Percentiles rank a stretch among this genome's conserved stretches.
Evolutionary conservation across 805 yeast species (phyloP).

Genomic region (Wickerhamomyces kurtzmanii): DNA sequence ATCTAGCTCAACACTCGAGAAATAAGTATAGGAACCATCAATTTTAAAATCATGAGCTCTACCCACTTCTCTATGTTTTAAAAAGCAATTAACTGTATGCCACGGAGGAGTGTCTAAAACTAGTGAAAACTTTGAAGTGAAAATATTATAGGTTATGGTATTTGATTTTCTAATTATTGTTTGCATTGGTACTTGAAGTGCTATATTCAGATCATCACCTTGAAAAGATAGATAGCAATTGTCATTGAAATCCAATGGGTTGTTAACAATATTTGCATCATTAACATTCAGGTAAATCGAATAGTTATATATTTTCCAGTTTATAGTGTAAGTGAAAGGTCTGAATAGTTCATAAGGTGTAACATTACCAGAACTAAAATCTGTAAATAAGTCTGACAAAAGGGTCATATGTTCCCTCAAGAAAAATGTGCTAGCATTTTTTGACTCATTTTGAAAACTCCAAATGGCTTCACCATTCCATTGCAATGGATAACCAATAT

Average conservation of each 20-base stretch:
- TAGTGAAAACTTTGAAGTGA: constrained; percentile 52
- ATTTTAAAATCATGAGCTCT: constrained; percentile 51
- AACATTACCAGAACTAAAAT: constrained; percentile 66
- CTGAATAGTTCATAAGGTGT: constrained; percentile 68
- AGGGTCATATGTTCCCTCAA: constrained; percentile 77
- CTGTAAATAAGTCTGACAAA: constrained; percentile 61
- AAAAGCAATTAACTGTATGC: constrained; percentile 75
- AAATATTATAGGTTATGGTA: constrained; percentile 36
- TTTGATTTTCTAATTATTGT: constrained; percentile 42
- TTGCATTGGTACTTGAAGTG: constrained; percentile 48
- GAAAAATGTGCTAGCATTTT: constrained; percentile 48
- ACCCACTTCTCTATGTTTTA: constrained; percentile 57
- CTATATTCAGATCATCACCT: constrained; percentile 44
- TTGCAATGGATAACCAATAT: constrained; percentile 58
- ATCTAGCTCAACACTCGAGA: constrained; percentile 47
- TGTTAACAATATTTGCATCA: constrained; percentile 80
- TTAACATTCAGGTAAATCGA: constrained; percentile 69
- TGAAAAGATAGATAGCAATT: constrained; percentile 69
- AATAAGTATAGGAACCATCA: constrained; percentile 57
- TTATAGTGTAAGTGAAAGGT: constrained; percentile 54
- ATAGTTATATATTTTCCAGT: constrained; percentile 52
- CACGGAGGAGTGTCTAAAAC: constrained; percentile 78
- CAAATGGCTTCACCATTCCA: constrained; percentile 81
- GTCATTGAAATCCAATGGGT: constrained; percentile 76
- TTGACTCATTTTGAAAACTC: constrained; percentile 46